A percentile compares a stretch with the other conserved stretches of the same genome.
These are phyloP conservation scores for Dissophora globulifera DNA, from an alignment of 192 early-diverging fungal species.

Conservation along the genomic window DNA sequence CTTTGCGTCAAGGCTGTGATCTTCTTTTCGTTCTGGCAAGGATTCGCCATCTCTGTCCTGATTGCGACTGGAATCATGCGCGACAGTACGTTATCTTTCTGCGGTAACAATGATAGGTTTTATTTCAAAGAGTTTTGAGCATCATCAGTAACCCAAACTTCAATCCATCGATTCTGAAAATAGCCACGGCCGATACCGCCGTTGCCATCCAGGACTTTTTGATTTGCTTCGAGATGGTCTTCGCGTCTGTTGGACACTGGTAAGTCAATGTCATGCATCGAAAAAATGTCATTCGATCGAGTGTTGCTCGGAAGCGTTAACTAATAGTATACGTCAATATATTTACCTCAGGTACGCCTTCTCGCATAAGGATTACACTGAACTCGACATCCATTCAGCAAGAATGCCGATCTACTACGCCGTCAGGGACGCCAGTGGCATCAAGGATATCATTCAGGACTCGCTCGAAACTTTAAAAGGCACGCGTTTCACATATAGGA, in stretches of 20 bases:
- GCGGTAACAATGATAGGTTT: too few relatives aligned
- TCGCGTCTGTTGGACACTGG: conserved; percentile 83
- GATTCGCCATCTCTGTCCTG: conserved; percentile 83
- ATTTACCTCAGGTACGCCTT: conserved; percentile 65
- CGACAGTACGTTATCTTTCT: conserved; percentile 64
- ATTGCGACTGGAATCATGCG: conserved; percentile 79
- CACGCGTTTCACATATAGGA: conserved; percentile 78
- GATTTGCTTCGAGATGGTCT: conserved; percentile 91
- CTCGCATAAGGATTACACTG: conserved; percentile 84
- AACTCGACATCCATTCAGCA: conserved; percentile 71
- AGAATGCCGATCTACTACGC: conserved; percentile 83
- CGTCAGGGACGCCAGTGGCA: conserved; percentile 81
- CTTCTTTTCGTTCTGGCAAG: conserved; percentile 96
- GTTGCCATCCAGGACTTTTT: conserved; percentile 90
- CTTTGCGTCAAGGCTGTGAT: conserved; percentile 93
- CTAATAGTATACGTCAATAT: neutral
- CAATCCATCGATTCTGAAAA: too few relatives aligned
- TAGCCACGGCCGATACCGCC: conserved; percentile 51
- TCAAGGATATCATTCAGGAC: conserved; percentile 88
- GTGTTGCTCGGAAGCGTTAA: too few relatives aligned
- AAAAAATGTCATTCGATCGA: too few relatives aligned
- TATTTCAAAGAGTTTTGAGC: too few relatives aligned
- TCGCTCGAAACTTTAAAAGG: conserved; percentile 81
- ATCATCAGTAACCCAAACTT: too few relatives aligned
- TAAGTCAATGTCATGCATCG: conserved; percentile 48